Percentiles rank a stretch among this genome's conserved stretches.
phyloP scores from a whole-genome alignment of 768 basidiomycete species.

The Grammothele lineata region DNA sequence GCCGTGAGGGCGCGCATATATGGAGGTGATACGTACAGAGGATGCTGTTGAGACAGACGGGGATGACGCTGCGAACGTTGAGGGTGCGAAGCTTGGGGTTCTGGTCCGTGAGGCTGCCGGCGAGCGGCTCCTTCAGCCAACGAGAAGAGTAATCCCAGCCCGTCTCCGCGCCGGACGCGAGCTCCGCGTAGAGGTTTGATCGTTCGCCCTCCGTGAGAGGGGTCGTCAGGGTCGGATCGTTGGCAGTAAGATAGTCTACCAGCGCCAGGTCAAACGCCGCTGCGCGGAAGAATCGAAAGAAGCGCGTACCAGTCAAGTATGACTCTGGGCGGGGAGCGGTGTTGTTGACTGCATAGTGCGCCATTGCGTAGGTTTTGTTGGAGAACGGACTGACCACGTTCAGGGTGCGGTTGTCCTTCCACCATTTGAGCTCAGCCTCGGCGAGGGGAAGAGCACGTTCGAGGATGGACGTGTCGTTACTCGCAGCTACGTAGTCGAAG shows the following conservation, averaged over 20 bases:
- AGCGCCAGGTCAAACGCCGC: too few relatives aligned
- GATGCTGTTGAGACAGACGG: slow-evolving; percentile 81
- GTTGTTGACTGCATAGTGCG: slow-evolving; percentile 75
- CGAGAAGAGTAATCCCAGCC: slow-evolving; percentile 48
- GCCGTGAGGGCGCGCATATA: too few relatives aligned
- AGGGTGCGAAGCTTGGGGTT: slow-evolving; percentile 62
- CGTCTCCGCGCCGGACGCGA: slow-evolving; percentile 85
- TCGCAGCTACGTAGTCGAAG: slow-evolving; percentile 70
- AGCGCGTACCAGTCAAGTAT: slow-evolving; percentile 56
- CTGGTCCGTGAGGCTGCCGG: slow-evolving; percentile 36
- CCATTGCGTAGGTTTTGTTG: slow-evolving; percentile 58
- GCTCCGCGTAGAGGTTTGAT: slow-evolving; percentile 73
- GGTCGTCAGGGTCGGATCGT: slow-evolving; percentile 52
- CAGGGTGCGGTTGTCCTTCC: slow-evolving; percentile 68
- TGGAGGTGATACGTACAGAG: slow-evolving; percentile 66
- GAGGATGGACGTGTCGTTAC: slow-evolving; percentile 73
- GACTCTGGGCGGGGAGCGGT: slow-evolving; percentile 89
- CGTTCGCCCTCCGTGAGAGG: slow-evolving; percentile 57
- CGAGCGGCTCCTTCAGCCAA: slow-evolving; percentile 38
- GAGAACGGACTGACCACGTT: slow-evolving; percentile 69
- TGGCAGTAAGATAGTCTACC: slow-evolving; percentile 77
- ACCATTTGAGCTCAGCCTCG: slow-evolving; percentile 83
- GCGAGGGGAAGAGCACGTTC: slow-evolving; percentile 78
- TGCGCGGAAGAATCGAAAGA: too few relatives aligned
- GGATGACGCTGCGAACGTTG: slow-evolving; percentile 65